phyloP scores from a whole-genome alignment of 768 basidiomycete species.

The Suillus brevipes region DNA sequence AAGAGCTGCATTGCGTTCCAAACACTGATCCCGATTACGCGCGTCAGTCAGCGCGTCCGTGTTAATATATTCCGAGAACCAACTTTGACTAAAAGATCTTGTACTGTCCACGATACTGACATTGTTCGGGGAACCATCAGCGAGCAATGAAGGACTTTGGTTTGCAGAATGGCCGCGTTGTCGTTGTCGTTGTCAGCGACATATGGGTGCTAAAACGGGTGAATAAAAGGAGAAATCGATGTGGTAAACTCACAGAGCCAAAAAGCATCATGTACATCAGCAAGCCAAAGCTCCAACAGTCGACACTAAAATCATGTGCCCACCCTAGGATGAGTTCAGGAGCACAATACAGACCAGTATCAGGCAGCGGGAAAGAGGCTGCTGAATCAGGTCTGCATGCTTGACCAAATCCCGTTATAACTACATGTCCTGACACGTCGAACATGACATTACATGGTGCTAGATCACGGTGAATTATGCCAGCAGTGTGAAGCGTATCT shows the following conservation, averaged over 20 bases:
- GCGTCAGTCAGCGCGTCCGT: not conserved
- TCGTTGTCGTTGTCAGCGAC: conserved; percentile 15
- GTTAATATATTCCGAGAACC: conserved; percentile 5
- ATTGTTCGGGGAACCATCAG: conserved; percentile 27
- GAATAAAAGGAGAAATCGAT: not conserved
- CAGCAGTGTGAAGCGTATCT: conserved; percentile 41
- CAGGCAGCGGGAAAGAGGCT: conserved; percentile 1
- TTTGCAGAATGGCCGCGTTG: conserved; percentile 31
- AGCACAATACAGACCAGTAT: conserved; percentile 38
- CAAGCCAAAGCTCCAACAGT: conserved; percentile 62
- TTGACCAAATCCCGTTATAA: conserved; percentile 44
- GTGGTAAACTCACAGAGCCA: conserved; percentile 39
- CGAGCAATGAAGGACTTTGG: conserved; percentile 35
- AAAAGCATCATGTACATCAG: conserved; percentile 51
- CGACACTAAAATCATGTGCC: conserved; percentile 51
- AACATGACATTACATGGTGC: conserved; percentile 47
- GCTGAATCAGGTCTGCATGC: conserved; percentile 29
- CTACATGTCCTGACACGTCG: conserved; percentile 44
- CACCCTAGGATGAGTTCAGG: conserved; percentile 59
- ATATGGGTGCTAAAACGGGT: conserved; percentile 43
- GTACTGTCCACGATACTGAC: conserved; percentile 30
- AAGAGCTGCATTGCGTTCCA: conserved; percentile 54
- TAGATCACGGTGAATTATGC: conserved; percentile 49
- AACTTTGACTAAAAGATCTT: conserved; percentile 50
- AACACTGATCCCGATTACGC: conserved; percentile 39